Base-by-base conservation (phyloP, 306 rosid species). In the Begonia peltatifolia region DNA sequence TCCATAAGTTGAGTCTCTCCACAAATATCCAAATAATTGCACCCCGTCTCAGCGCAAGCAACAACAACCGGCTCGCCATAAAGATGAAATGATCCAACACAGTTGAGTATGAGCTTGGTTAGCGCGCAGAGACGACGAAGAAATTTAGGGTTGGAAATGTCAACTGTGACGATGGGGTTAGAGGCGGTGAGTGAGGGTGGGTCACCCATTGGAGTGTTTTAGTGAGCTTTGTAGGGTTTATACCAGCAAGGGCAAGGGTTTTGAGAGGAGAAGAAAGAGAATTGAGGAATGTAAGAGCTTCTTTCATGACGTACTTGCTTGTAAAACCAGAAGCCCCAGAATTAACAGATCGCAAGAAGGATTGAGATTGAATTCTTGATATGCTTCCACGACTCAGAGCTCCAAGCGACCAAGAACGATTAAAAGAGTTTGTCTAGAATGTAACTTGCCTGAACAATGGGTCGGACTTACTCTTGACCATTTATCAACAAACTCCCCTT, bases 1-100 rank as follows among this genome's bases (percentile, higher is more conserved):
- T 82, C 95, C 95, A 84, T 84, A 71, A 88, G 84, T 72, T 84
- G 95, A 3, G 89, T 51, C 79, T 84, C 97, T 2, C 97, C 97
- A n/a, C 81, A 75, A n/a, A 88, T 78, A 42, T 82, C 97, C 59
- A 84, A 65, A 63, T 88, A 88, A 62, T 88, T 87, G 41, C 87
- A 79, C 0, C 95, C 95, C 5, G 71, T 12, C 14, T 68, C 81
- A 0, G 30, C 84, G 58, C 97, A 88, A 0, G 96, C 93, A 2
- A 81, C 74, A 12, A 77, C 88, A 11, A 88, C 88, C 1, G 88
- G 67, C 36, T 72, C 87, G 47, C 97, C 97, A 61, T 82, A 74
- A 65, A 63, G 87, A 57, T 94, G 94, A 58, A 77, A 88, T 41
- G 96, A 94, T 0, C 96, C 96, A 9, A 84, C 96, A 56, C 96